phyloP scores from a whole-genome alignment of 495 filamentous ascomycete species.

The Aspergillus taichungensis region DNA sequence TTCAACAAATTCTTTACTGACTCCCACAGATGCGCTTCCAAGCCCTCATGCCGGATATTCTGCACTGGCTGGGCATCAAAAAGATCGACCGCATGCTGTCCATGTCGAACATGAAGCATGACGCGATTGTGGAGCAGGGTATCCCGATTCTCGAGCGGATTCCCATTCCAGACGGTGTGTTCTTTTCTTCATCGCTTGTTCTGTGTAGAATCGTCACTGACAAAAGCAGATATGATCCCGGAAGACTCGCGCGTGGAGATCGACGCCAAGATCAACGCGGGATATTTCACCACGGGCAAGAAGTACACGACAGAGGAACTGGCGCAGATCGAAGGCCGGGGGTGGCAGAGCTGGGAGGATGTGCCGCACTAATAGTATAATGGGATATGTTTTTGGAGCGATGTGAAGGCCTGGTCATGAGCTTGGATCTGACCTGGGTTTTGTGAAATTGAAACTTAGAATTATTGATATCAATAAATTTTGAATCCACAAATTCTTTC shows the following conservation, averaged over 20 bases:
- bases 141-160: slow-evolving; percentile 84
- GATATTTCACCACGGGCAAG: slow-evolving; percentile 81
- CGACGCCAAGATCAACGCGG: slow-evolving; percentile 87
- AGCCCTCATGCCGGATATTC: slow-evolving; percentile 86
- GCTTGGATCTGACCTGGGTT: no score
- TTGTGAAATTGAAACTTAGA: no score
- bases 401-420: no score
- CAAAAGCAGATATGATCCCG: slow-evolving; percentile 59
- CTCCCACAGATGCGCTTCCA: slow-evolving; percentile 69
- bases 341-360: slow-evolving; percentile 63
- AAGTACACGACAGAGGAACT: slow-evolving; percentile 76
- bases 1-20: not conserved
- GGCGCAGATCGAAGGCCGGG: slow-evolving; percentile 67
- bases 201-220: not conserved
- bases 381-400: no score
- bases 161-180: slow-evolving; percentile 61
- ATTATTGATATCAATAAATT: no score
- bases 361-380: slow-evolving; percentile 22
- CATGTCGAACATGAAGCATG: slow-evolving; percentile 97
- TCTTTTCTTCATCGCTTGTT: not conserved
- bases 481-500: no score
- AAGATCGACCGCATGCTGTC: slow-evolving; percentile 93
- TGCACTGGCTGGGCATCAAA: slow-evolving; percentile 90
- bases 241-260: slow-evolving; percentile 88
- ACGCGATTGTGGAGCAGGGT: slow-evolving; percentile 86